Base-by-base conservation (phyloP, 306 rosid species). In the Sesbania bispinosa region DNA sequence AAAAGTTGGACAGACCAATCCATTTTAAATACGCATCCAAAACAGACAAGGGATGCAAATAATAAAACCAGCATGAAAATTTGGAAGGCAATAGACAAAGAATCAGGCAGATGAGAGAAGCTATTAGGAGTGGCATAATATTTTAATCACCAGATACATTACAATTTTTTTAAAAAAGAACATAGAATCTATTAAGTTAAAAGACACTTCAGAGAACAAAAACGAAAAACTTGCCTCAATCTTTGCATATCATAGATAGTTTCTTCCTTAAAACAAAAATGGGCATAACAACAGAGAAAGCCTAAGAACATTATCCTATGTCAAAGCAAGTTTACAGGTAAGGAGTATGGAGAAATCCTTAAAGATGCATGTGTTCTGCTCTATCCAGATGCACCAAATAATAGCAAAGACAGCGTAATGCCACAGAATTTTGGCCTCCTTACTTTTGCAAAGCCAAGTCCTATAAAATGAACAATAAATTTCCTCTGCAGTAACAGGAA, bases 81-180 rank as follows among this genome's bases (percentile, higher is more conserved):
- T 46, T 62, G 13, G 45, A 62, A 62, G 71, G 63, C 42, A 62
- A 48, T 10, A 23, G 13, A 61, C 61, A 59, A 66, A 18, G 52
- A 46, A 35, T 23, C 7, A 39, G 14, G 78, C 35, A 48, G 42
- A 52, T 35, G n/a, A 23, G 41, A 61, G 59, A 60, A 24, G 24
- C 29, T 3, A 29, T 45, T 6, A 23, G 33, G 61, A 50, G 48
- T 47, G 21, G 13, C 23, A n/a, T n/a, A n/a, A n/a, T n/a, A 45
- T 19, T 67, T 18, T 18, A 30, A 48, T 16, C 35, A 47, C 26
- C 30, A 9, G n/a, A 47, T 46, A n/a, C n/a, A 18, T 39, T 10
- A 10, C 11, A 11, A 39, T 36, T 36, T 36, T 7, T 3, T 7
- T 36, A 36, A 4, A 19, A 39, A 21, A 38, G 8, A 62, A 41